Base-by-base conservation (phyloP, 192 early-diverging fungal genomes). In the Coemansia biformis region DNA sequence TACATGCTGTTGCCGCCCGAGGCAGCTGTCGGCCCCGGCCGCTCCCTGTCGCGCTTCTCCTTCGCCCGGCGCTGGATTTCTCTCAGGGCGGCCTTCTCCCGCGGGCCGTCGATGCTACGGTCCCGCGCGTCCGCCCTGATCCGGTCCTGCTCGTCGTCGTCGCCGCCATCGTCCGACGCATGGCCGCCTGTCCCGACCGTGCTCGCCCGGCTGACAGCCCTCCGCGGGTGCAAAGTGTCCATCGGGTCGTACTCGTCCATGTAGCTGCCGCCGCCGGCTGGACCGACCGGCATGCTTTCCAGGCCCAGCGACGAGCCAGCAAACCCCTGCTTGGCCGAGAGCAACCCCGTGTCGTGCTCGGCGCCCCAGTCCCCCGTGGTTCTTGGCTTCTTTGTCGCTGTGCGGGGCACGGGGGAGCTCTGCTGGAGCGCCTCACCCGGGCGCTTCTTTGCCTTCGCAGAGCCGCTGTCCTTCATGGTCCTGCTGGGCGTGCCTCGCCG, bases 31-130 rank as follows among this genome's bases (percentile, higher is more conserved):
- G 55, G 43, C n/a, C 46, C 19, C 1, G 39, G 26, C 7, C 66
- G 66, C 30, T 69, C 66, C 37, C 52, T 46, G n/a, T 60, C 57
- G 50, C 63, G 70, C 23, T 40, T 31, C 11, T 65, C 63, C 19
- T 48, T 51, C 19, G 51, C n/a, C 37, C 40, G 44, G 46, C 63
- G 63, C 30, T 32, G 36, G 2, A 23, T 15, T 26, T 67, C 57
- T 29, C 43, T n/a, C n/a, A n/a, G n/a, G n/a, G n/a, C n/a, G n/a
- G n/a, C n/a, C n/a, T n/a, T 51, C 28, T 63, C 59, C 8, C 43
- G 26, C 43, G 29, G 12, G 14, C 16, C 15, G 29, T 45, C 44
- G 0, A 23, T 12, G 16, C 11, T 4, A 4, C 46, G 33, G n/a
- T 22, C 21, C 14, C 34, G 26, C 16, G 16, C 29, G 14, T n/a